Conservation (phyloP, 1,139 yeast genomes). For the Saccharomyces hybrid region DNA sequence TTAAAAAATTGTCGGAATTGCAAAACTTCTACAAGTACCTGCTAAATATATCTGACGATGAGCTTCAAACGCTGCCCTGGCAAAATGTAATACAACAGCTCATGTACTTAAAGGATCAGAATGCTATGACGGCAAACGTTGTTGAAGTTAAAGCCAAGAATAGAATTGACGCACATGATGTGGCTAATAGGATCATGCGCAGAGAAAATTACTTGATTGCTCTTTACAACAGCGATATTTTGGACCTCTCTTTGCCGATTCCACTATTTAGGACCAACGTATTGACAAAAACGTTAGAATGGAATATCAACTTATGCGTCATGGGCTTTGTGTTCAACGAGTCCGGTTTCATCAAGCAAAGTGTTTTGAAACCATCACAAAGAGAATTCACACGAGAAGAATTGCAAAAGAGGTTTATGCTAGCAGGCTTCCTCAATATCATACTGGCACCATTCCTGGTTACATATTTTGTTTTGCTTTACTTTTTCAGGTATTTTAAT, state of each 20-base stretch:
- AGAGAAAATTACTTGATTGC: slow-evolving; percentile 91
- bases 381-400: slow-evolving; percentile 63
- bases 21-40: slow-evolving; percentile 42
- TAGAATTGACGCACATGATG: slow-evolving; percentile 82
- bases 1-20: slow-evolving; percentile 32
- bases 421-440: slow-evolving; percentile 82
- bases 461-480: slow-evolving; percentile 68
- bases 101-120: slow-evolving; percentile 68
- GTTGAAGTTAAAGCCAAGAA: slow-evolving; percentile 63
- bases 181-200: slow-evolving; percentile 93
- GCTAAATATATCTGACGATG: slow-evolving; percentile 66
- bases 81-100: slow-evolving; percentile 74
- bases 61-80: slow-evolving; percentile 92
- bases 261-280: slow-evolving; percentile 36
- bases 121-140: slow-evolving; percentile 46
- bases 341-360: slow-evolving; percentile 75
- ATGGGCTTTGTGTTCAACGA: slow-evolving; percentile 79
- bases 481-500: slow-evolving; percentile 85
- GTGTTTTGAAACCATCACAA: slow-evolving; percentile 64
- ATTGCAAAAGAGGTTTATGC: slow-evolving; percentile 65
- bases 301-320: slow-evolving; percentile 86
- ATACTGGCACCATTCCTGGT: slow-evolving; percentile 81
- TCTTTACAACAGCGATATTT: slow-evolving; percentile 66
- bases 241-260: slow-evolving; percentile 57
- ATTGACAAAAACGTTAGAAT: slow-evolving; percentile 81